These are phyloP conservation scores for Sclerotinia spermophila DNA, from an alignment of 2,329 filamentous ascomycete genomes.

Conservation along the genomic window DNA sequence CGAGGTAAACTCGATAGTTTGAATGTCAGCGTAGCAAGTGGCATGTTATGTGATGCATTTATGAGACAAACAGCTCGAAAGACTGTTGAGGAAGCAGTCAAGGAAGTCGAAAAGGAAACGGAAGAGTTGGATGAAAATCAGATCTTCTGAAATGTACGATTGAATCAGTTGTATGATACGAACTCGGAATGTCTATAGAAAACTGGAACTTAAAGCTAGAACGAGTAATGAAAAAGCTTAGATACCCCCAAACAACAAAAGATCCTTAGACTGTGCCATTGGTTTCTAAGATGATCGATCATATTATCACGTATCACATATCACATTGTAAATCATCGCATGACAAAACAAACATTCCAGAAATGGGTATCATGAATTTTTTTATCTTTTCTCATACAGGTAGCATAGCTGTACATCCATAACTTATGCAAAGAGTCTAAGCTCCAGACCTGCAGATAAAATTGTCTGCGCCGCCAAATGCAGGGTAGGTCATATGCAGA, in stretches of 20 bases:
- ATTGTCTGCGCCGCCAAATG: constrained; percentile 12
- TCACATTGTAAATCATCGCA: background rate
- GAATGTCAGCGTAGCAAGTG: constrained; percentile 88
- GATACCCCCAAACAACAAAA: background rate
- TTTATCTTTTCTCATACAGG: constrained; percentile 14
- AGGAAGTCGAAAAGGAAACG: constrained; percentile 7
- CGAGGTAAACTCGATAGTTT: constrained; percentile 73
- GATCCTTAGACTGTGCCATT: background rate
- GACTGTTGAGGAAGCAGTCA: constrained; percentile 6
- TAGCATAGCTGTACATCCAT: constrained; percentile 13
- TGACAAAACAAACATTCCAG: background rate
- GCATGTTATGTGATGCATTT: constrained; percentile 69
- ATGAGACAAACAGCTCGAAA: constrained; percentile 39
- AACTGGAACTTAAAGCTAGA: background rate
- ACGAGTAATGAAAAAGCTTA: background rate
- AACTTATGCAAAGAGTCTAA: constrained; percentile 5
- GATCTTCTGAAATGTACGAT: constrained; percentile 13
- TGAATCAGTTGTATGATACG: background rate
- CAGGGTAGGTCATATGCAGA: constrained; percentile 7
- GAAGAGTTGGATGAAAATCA: constrained; percentile 4
- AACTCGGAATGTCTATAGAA: background rate
- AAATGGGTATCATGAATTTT: constrained; percentile 20
- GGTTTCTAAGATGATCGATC: background rate
- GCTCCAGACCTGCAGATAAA: background rate
- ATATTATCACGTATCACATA: background rate